Percentiles rank a stretch among this genome's conserved stretches.
These are phyloP conservation scores for Clohesyomyces aquaticus DNA, from an alignment of 495 filamentous ascomycete species.

Conservation along the genomic window DNA sequence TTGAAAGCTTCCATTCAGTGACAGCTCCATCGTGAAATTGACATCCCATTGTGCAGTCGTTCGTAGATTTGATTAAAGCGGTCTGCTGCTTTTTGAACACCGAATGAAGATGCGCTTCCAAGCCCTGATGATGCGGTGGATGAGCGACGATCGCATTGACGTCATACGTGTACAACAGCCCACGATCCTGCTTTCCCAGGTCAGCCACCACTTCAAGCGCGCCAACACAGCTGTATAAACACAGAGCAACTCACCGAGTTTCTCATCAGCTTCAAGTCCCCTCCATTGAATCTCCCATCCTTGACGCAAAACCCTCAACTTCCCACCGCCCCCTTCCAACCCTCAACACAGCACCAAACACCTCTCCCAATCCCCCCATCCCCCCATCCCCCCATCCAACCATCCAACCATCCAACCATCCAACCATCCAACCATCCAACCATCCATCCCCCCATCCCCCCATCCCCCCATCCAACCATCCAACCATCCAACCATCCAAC, in stretches of 20 bases:
- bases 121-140: neutral
- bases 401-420: no score
- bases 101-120: neutral
- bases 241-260: neutral
- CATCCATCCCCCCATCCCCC: no score
- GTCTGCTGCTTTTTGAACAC: neutral
- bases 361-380: no score
- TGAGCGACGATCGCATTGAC: constrained; percentile 20
- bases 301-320: neutral
- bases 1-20: no score
- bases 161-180: constrained; percentile 10
- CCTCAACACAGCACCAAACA: constrained; percentile 1
- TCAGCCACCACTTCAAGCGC: neutral
- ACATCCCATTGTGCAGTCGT: no score
- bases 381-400: no score
- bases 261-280: neutral
- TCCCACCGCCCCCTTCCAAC: neutral
- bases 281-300: neutral
- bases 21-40: no score
- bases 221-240: neutral
- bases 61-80: no score
- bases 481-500: no score
- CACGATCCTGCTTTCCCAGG: constrained; percentile 15
- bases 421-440: no score
- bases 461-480: no score